These are phyloP conservation scores for Gossypium gossypioides DNA, from an alignment of 441 rosid species.

Conservation along the genomic window DNA sequence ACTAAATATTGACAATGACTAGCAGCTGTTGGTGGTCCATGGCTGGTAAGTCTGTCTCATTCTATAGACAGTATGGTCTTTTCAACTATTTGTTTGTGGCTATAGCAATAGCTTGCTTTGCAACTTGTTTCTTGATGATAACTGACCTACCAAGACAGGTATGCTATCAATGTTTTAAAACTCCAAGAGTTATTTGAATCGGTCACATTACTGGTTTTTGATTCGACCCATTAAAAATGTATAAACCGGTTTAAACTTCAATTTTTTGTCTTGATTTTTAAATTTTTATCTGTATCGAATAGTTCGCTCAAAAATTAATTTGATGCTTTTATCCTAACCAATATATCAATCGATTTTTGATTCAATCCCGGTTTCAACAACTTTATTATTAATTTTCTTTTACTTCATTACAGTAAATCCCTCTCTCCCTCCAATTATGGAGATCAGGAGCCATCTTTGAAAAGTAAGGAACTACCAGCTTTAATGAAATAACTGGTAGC, in stretches of 20 bases:
- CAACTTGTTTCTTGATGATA: background rate
- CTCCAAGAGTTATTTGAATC: too few species aligned
- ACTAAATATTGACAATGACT: background rate
- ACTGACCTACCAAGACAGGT: background rate
- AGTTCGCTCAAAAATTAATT: too few species aligned
- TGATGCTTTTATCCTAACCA: too few species aligned
- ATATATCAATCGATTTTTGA: too few species aligned
- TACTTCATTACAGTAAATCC: background rate
- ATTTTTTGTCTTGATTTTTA: too few species aligned
- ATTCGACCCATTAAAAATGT: too few species aligned
- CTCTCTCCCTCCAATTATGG: background rate
- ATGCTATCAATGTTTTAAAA: too few species aligned
- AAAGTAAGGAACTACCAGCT: background rate
- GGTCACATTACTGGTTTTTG: too few species aligned
- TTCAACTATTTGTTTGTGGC: background rate
- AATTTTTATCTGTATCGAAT: too few species aligned
- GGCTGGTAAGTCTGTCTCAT: background rate
- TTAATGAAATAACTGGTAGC: background rate
- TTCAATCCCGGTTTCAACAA: too few species aligned
- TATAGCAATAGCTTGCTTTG: background rate
- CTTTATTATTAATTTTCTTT: too few species aligned
- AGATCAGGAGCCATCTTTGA: background rate
- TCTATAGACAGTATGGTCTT: background rate
- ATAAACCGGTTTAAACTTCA: too few species aligned
- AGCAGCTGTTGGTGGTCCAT: background rate